A percentile compares a stretch with the other conserved stretches of the same genome.
These are phyloP conservation scores for Chytridium lagenaria DNA, from an alignment of 371 early-diverging fungal species.

Conservation along the genomic window DNA sequence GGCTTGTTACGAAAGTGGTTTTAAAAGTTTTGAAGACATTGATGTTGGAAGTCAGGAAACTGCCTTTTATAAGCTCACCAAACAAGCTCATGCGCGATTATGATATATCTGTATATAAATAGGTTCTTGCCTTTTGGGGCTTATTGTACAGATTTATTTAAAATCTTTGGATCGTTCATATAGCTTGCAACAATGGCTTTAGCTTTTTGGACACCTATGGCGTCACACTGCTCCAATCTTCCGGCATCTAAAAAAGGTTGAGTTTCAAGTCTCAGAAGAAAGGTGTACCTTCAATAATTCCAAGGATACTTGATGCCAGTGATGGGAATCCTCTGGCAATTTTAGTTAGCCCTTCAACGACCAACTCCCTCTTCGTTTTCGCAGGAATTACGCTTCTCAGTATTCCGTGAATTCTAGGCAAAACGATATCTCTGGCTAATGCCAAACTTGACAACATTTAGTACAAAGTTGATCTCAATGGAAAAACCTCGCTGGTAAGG, in stretches of 20 bases:
- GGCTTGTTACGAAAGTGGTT: background rate
- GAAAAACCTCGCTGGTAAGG: conserved; percentile 45
- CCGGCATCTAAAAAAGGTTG: background rate
- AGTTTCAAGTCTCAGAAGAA: background rate
- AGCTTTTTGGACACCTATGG: background rate
- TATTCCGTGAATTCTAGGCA: background rate
- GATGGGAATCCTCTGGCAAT: conserved; percentile 6
- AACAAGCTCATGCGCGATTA: background rate
- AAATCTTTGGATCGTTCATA: background rate
- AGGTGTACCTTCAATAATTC: background rate
- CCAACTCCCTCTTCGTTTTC: background rate
- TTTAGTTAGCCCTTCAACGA: background rate
- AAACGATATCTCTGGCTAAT: background rate
- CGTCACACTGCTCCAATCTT: background rate
- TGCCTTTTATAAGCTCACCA: background rate
- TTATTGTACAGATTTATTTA: conserved; percentile 1
- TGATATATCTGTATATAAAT: background rate
- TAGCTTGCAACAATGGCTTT: background rate
- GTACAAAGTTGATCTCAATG: background rate
- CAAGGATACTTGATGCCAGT: background rate
- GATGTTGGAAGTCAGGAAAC: background rate
- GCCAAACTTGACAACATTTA: background rate
- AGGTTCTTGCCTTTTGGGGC: too few relatives aligned
- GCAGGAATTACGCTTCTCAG: background rate
- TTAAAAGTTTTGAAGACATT: conserved; percentile 4